Base-by-base conservation (phyloP, 371 early-diverging fungal species). In the Furculomyces boomerangus region DNA sequence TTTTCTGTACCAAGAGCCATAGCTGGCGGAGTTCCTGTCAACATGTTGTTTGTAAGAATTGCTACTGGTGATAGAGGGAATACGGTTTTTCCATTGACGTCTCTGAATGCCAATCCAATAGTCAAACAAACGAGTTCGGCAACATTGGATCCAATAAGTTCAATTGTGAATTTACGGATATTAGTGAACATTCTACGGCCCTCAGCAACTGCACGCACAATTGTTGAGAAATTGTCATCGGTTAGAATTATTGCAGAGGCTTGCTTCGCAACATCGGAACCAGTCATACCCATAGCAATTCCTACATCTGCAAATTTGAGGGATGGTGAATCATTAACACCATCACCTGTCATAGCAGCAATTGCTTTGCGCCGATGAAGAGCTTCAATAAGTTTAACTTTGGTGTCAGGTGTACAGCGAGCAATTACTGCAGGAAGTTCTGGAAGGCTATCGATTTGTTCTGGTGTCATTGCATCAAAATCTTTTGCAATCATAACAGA, bases 301-400 rank as follows among this genome's bases (percentile, higher is more conserved):
- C 99, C 99, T 25, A 99, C 74, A 61, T 94, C 85, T 18, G 95
- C 80, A 45, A 83, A 81, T n/a, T 88, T 92, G 31, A 99, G 71
- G n/a, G 96, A 92, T 2, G 94, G 94, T 18, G 93, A 89, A 67
- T 99, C 98, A 65, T 99, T 99, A 60, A 96, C 89, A 29, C 99
- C 99, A 69, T 99, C 99, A 30, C 99, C 99, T 10, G 93, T 82
- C 93, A 97, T 92, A 22, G 90, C 92, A 82, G 71, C 95, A 85
- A 68, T 94, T 86, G 51, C 73, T 25, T 75, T 75, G 26, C 82
- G 78, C n/a, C 79, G 73, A 67, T 98, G 90, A 56, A 99, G 69
- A 0, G 94, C 89, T 66, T 84, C 77, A 32, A 99, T 90, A 73
- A 99, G 86, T 73, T 89, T 92, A 50, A 93, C 80, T 67, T 98